Evolutionary conservation across 2,329 filamentous ascomycete genomes (phyloP).

Genomic region (Corinectria fuckeliana): DNA sequence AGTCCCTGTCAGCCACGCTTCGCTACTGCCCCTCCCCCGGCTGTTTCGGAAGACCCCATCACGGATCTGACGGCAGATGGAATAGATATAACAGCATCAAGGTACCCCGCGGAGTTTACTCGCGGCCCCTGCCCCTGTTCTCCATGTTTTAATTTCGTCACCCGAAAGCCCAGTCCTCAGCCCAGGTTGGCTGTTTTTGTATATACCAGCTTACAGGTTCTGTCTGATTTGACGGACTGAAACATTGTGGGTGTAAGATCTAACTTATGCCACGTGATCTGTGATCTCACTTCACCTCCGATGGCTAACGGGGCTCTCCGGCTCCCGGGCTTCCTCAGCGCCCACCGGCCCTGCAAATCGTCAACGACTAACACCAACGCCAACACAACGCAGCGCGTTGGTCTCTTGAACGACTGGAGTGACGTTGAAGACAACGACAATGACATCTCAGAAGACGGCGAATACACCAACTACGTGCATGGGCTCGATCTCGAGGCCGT

Average conservation of each 20-base stretch:
- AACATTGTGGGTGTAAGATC: slow-evolving; percentile 5
- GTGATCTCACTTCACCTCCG: slow-evolving; percentile 18
- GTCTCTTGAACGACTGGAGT: slow-evolving; percentile 30
- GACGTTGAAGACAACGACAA: slow-evolving; percentile 17
- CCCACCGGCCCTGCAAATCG: slow-evolving; percentile 22
- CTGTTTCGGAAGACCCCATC: slow-evolving; percentile 28
- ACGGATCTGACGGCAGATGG: slow-evolving; percentile 18
- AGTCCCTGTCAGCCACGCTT: slow-evolving; percentile 29
- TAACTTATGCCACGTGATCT: slow-evolving; percentile 14
- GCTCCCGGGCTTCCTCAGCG: slow-evolving; percentile 21
- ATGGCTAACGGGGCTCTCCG: slow-evolving; percentile 20
- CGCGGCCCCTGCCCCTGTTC: neutral
- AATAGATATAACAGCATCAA: slow-evolving; percentile 26
- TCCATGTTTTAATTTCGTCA: neutral
- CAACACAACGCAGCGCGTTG: slow-evolving; percentile 20
- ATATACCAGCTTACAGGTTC: neutral
- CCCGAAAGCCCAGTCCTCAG: neutral
- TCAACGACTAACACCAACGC: slow-evolving; percentile 1
- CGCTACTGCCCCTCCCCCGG: slow-evolving; percentile 28
- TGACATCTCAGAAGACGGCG: neutral
- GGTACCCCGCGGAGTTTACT: neutral
- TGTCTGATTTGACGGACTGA: no score
- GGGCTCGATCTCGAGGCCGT: slow-evolving; percentile 9
- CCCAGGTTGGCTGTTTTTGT: neutral
- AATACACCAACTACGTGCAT: neutral